Base-by-base conservation (phyloP, 441 rosid genomes). In the Populus hybrid region DNA sequence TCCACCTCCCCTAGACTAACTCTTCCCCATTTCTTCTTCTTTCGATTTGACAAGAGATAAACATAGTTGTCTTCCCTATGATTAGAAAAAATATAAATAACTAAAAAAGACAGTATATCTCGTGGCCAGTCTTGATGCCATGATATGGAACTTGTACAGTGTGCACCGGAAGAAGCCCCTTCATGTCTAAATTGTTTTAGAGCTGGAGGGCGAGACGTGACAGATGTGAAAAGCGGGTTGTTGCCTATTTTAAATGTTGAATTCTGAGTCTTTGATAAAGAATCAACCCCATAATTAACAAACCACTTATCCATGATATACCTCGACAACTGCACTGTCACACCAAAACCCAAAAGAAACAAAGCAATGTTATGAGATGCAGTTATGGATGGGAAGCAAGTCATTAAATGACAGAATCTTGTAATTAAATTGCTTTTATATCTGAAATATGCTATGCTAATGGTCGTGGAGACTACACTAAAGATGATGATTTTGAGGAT, bases 231-330 rank as follows among this genome's bases (percentile, higher is more conserved):
- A 6, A 81, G 42, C 68, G 84, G 81, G 69, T 74, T 79, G 70
- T 77, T 80, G n/a, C 46, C 74, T 14, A 73, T 23, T 46, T 69
- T 73, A 70, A 90, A 61, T 72, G 64, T 79, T 12, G 72, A 79
- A 78, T 75, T 88, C 79, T 81, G 84, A 74, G 80, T 75, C 82
- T 79, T 87, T 71, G 90, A 82, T 8, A 89, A 81, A 77, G 90
- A 84, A 81, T 59, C 74, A 59, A 79, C 79, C 77, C 93, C 94
- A 91, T 91, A 34, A 84, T 84, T 77, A 68, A 46, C 74, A 57
- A 88, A 73, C 68, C 90, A 82, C 73, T 90, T 6, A 32, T 32
- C 94, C 94, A 91, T 91, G 77, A 80, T 81, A 72, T 77, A 87
- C 79, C 81, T 81, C 81, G 70, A 75, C 66, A 71, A 10, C 80